Base-by-base conservation (phyloP, 805 yeast species). In the Geotrichum ghanense region DNA sequence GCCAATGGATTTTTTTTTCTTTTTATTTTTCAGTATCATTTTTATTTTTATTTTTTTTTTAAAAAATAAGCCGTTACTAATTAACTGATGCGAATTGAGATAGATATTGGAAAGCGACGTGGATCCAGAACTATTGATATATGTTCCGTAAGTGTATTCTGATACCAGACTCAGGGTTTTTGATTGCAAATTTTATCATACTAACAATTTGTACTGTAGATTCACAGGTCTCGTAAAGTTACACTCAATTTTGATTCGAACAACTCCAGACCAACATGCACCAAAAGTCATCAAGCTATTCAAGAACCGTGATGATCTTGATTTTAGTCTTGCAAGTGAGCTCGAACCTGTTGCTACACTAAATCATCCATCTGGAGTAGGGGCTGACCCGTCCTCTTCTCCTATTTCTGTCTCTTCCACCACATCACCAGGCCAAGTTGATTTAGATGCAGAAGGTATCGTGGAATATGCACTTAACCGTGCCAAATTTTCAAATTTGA, bases 381-480 rank as follows among this genome's bases (percentile, higher is more conserved):
- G 69, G 17, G 67, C 65, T 4, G 74, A 68, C 24, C 67, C 63
- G 14, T 69, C 64, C 1, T 57, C 49, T 7, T 52, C 52, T 10
- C 45, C 23, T 21, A 16, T 44, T 21, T 47, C 37, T 17, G 47
- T 27, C 10, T 43, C 21, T 19, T 22, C 5, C 9, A 10, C 40
- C 17, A 31, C 12, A 5, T 31, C 25, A 3, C 45, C 49, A 6
- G n/a, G 49, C 2, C 42, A 19, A 9, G 42, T 46, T 14, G 35
- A 45, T 10, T 35, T 54, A 25, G 76, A 73, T 46, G 73, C 69
- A 26, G 55, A 59, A 27, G 72, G 76, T 3, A 81, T 87, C 56
- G 85, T 83, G 0, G 97, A 90, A 61, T 95, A 86, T 60, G 79
- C 76, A 48, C 63, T 88, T 24, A 94, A 95, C 19, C 70, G 95